Evolutionary conservation across 345 rosid species (phyloP).

Genomic region (Populus ilicifolia): DNA sequence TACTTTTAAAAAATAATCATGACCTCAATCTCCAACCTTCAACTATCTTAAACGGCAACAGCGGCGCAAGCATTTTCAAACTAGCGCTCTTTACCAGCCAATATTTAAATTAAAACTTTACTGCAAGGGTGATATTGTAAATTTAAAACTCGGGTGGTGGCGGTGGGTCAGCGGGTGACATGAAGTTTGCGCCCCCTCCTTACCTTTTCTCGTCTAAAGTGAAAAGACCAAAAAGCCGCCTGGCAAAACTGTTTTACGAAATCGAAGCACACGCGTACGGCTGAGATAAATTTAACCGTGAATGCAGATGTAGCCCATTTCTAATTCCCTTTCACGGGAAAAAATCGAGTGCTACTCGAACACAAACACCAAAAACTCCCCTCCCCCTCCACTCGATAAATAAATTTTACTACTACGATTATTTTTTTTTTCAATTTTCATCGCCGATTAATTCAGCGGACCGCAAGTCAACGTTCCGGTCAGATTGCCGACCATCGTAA

Average conservation of each 20-base stretch:
- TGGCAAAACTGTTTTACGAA: background rate
- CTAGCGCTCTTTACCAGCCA: too few species aligned
- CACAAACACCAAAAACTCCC: constrained; percentile 6
- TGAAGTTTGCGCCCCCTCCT: background rate
- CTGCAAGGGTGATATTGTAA: too few species aligned
- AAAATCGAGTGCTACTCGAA: constrained; percentile 46
- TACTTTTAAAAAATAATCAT: too few species aligned
- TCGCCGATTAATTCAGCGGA: background rate
- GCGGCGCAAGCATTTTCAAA: too few species aligned
- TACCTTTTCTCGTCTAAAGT: background rate
- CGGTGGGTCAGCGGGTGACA: background rate
- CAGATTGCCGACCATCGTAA: constrained; percentile 21
- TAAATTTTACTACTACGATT: background rate
- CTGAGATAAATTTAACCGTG: constrained; percentile 21
- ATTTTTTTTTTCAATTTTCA: background rate
- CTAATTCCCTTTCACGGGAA: constrained; percentile 8
- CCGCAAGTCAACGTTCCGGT: constrained; percentile 13
- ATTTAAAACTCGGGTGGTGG: too few species aligned
- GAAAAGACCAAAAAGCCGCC: background rate
- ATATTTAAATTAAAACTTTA: too few species aligned
- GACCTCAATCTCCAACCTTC: too few species aligned
- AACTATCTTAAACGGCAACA: too few species aligned
- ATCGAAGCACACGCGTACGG: constrained; percentile 34
- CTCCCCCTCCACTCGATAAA: background rate
- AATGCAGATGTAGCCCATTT: constrained; percentile 23